Conservation (phyloP, 2,329 filamentous ascomycete genomes). For the Chrysoporthe deuterocubensis region DNA sequence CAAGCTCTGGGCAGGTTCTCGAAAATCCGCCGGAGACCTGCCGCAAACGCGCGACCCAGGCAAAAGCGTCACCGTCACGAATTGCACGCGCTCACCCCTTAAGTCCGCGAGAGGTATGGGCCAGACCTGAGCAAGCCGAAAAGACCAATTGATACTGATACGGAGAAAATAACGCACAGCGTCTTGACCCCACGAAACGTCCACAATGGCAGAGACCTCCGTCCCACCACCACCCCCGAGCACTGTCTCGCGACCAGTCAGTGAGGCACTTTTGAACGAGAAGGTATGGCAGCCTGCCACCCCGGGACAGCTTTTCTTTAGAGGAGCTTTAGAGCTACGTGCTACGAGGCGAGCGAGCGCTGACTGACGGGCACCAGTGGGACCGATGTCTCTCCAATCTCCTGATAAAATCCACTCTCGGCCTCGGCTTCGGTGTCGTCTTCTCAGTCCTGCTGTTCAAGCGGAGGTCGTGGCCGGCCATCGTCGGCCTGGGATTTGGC, state of each 20-base stretch:
- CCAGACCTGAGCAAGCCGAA: neutral
- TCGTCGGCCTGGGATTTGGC: conserved; percentile 91
- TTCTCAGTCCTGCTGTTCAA: conserved; percentile 99
- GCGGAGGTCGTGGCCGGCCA: conserved; percentile 97
- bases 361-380: conserved; percentile 65
- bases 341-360: neutral
- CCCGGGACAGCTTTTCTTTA: too few species aligned
- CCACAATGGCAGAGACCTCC: conserved; percentile 58
- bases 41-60: conserved; percentile 28
- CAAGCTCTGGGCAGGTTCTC: conserved; percentile 17
- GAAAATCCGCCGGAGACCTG: conserved; percentile 28
- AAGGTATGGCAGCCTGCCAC: conserved; percentile 68
- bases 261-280: conserved; percentile 97
- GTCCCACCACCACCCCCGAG: conserved; percentile 62
- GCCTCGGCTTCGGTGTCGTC: conserved; percentile 95
- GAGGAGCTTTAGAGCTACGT: neutral
- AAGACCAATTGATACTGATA: conserved; percentile 32
- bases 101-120: conserved; percentile 25
- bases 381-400: conserved; percentile 97
- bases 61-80: conserved; percentile 29
- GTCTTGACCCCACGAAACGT: conserved; percentile 16
- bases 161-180: neutral
- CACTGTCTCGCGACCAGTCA: conserved; percentile 81
- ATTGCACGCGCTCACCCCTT: conserved; percentile 27
- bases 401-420: conserved; percentile 94